phyloP scores from a whole-genome alignment of 805 yeast species.

The Candida manassasensis region DNA sequence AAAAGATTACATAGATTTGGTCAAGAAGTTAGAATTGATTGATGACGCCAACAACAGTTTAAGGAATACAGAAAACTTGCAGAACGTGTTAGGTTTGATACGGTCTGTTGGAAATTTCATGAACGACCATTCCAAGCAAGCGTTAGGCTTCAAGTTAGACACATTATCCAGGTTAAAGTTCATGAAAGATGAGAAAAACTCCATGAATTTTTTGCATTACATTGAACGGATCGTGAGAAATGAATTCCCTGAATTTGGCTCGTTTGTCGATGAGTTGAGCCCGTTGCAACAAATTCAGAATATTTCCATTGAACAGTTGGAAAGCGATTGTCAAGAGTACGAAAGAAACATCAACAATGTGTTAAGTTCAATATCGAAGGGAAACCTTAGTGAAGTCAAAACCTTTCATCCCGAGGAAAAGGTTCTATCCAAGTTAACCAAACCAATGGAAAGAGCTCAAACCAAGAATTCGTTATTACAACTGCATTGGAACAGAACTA shows the following conservation, averaged over 20 bases:
- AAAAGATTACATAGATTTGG: conserved; percentile 71
- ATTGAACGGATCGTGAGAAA: conserved; percentile 85
- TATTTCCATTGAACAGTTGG: conserved; percentile 76
- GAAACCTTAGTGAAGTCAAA: conserved; percentile 77
- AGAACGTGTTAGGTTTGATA: conserved; percentile 75
- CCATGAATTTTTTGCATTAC: conserved; percentile 86
- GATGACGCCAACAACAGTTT: conserved; percentile 72
- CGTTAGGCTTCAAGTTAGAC: conserved; percentile 84
- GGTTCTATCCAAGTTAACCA: conserved; percentile 55
- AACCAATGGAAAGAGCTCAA: conserved; percentile 71
- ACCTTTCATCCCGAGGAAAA: conserved; percentile 81
- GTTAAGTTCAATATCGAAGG: conserved; percentile 68
- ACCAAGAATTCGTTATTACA: conserved; percentile 61
- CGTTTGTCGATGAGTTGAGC: conserved; percentile 69
- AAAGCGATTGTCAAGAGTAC: conserved; percentile 64
- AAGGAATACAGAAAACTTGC: conserved; percentile 60
- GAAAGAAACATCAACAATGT: conserved; percentile 62
- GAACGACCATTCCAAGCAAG: conserved; percentile 92
- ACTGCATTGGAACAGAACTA: conserved; percentile 58
- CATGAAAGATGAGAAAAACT: conserved; percentile 82
- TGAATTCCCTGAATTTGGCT: conserved; percentile 73
- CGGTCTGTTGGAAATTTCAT: conserved; percentile 91
- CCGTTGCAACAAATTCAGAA: conserved; percentile 60
- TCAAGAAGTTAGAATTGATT: conserved; percentile 58
- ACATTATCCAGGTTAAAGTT: conserved; percentile 88